Conservation (phyloP, 2,329 filamentous ascomycete species). For the Orbilia brochopaga region DNA sequence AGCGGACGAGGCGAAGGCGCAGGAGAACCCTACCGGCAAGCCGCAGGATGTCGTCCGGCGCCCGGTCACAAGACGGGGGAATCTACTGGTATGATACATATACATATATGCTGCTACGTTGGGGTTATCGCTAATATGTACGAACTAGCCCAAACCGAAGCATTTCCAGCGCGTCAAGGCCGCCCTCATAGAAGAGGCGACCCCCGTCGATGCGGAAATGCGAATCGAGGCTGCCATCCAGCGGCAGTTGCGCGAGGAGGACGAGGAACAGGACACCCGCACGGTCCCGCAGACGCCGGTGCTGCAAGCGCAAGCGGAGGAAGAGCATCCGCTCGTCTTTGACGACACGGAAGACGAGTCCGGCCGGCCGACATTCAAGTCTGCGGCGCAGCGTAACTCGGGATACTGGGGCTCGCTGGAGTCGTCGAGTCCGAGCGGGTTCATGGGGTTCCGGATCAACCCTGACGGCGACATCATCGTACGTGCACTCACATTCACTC, state of each 20-base stretch:
- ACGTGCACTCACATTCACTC: conserved; percentile 1
- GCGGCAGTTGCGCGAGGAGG: conserved; percentile 82
- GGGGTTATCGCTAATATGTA: conserved; percentile 55
- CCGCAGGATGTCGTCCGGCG: conserved; percentile 73
- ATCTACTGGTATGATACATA: conserved; percentile 72
- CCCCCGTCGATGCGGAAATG: conserved; percentile 86
- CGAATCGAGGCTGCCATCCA: conserved; percentile 93
- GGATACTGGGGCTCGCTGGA: conserved; percentile 49
- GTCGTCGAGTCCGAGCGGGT: conserved; percentile 44
- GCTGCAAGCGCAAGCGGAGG: conserved; percentile 33
- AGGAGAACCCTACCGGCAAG: conserved; percentile 65
- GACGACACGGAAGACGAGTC: conserved; percentile 44
- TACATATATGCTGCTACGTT: conserved; percentile 10
- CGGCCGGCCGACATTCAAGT: conserved; percentile 33
- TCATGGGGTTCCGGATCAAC: conserved; percentile 47
- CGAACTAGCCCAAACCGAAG: conserved; percentile 96
- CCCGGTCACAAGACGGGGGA: conserved; percentile 83
- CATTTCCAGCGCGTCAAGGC: conserved; percentile 92
- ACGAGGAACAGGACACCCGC: conserved; percentile 50
- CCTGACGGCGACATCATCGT: conserved; percentile 49
- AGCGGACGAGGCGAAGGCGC: conserved; percentile 57
- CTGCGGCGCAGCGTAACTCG: conserved; percentile 43
- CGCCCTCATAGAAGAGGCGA: conserved; percentile 82
- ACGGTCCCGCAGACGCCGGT: conserved; percentile 44
- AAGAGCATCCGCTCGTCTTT: conserved; percentile 46